A percentile compares a stretch with the other conserved stretches of the same genome.
Evolutionary conservation across 805 yeast genomes (phyloP).

Genomic region (Nakazawaea ishiwadae): DNA sequence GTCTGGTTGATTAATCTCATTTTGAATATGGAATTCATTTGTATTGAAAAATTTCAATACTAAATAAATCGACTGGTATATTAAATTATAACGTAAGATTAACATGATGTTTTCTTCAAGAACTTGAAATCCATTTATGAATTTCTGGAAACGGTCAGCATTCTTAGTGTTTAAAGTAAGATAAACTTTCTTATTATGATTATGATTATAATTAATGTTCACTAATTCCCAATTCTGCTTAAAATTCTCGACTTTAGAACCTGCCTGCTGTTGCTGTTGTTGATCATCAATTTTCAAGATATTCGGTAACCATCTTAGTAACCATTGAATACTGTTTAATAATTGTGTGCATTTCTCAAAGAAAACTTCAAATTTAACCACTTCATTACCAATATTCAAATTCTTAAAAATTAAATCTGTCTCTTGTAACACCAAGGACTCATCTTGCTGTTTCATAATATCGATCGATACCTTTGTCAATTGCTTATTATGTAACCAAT

Average conservation of each 20-base stretch:
- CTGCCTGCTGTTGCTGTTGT: not conserved
- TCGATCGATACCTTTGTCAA: conserved; percentile 26
- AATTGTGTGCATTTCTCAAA: conserved; percentile 41
- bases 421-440: conserved; percentile 23
- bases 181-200: conserved; percentile 13
- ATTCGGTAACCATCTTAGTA: conserved; percentile 54
- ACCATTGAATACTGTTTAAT: conserved; percentile 51
- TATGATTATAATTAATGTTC: conserved; percentile 15
- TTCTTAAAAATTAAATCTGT: conserved; percentile 19
- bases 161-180: conserved; percentile 24
- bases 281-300: conserved; percentile 35
- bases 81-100: conserved; percentile 52
- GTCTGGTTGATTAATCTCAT: conserved; percentile 44
- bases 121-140: conserved; percentile 28
- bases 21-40: conserved; percentile 46
- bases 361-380: conserved; percentile 26
- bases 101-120: conserved; percentile 36
- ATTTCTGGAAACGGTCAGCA: conserved; percentile 30
- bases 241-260: conserved; percentile 18
- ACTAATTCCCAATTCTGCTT: conserved; percentile 27
- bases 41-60: conserved; percentile 43
- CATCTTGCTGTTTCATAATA: conserved; percentile 19
- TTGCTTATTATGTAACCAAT: conserved; percentile 32
- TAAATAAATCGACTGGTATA: conserved; percentile 48
- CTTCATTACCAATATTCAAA: conserved; percentile 19